Evolutionary conservation across 2,329 filamentous ascomycete genomes (phyloP), one percentile per base, ranked within the genome.

Genomic region (Diatrype stigma): DNA sequence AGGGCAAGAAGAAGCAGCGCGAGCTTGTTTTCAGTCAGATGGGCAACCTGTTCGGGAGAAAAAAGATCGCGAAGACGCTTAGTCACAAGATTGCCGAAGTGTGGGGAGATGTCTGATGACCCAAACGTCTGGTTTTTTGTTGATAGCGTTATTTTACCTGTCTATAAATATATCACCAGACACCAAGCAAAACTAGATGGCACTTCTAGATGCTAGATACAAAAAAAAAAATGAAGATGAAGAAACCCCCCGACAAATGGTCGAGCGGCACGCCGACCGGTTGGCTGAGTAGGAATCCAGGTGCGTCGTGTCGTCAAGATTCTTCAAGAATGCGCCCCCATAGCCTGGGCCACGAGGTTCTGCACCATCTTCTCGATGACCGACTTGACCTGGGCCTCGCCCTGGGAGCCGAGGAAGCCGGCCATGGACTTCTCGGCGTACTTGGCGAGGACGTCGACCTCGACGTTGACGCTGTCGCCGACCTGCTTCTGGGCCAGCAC

Each of bases 391-490:
- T 79, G 61, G 57, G 73, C 74, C 30, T 77, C 76, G 51, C 76
- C 72, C 48, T 70, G 57, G 3, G 77, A 78, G 48, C 82, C 78
- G 53, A 96, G 84, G 70, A 92, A 94, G 7, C 86, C 90, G 19
- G 85, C 80, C 51, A 96, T 84, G 56, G 89, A 93, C 82, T 96
- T 96, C 75, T 92, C 88, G 2, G 90, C 88, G 63, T 92, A 92
- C 73, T 93, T 93, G 47, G 82, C 83, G 73, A 86, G 79, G 75
- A 96, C 90, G 67, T 96, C 92, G 49, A 96, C 93, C 76, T 96
- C 92, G 34, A 96, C 82, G 65, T 96, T 96, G 54, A 96, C 89
- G 46, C 85, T 81, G 6, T 96, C 90, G 2, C 92, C 91, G 28
- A 80, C 73, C 70, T 81, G 77, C 80, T 96, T 96, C 48, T 75